phyloP scores from a whole-genome alignment of 179 eudicot genomes.

The Amaranthus tricolor region DNA sequence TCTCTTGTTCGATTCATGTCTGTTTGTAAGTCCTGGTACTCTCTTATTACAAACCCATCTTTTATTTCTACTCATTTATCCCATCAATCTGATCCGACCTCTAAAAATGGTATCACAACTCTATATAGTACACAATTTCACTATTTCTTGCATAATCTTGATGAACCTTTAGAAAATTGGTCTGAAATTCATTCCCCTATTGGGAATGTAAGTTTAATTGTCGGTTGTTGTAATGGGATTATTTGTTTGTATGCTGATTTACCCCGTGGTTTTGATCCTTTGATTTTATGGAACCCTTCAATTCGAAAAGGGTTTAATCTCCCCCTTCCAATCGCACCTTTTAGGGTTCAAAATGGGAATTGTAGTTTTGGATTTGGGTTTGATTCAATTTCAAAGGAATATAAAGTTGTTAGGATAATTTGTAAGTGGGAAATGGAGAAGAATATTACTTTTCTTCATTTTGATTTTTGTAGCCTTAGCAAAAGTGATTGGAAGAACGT shows the following conservation, averaged over 20 bases:
- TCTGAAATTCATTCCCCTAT: conserved; percentile 13
- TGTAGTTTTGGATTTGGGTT: conserved; percentile 19
- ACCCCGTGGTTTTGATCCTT: not conserved
- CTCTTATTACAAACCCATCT: conserved; percentile 21
- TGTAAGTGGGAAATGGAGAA: conserved; percentile 13
- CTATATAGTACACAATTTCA: conserved; percentile 9
- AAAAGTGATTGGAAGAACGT: conserved; percentile 14
- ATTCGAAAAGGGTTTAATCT: conserved; percentile 19
- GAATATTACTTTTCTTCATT: conserved; percentile 1
- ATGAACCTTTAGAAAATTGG: conserved; percentile 21
- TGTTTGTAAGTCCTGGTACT: conserved; percentile 31
- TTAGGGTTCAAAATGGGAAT: not conserved
- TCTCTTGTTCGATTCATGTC: conserved; percentile 25
- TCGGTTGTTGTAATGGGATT: conserved; percentile 21
- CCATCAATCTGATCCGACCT: conserved; percentile 13
- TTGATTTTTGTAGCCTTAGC: conserved; percentile 21
- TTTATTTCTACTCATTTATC: conserved; percentile 29
- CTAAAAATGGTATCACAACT: not conserved
- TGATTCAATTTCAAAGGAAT: conserved; percentile 22
- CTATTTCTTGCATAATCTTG: conserved; percentile 14
- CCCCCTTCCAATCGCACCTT: conserved; percentile 1
- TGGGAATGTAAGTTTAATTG: conserved; percentile 8
- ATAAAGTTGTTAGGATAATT: conserved; percentile 24
- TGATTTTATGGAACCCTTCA: conserved; percentile 31
- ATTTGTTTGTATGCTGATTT: conserved; percentile 18